Base-by-base conservation (phyloP, 768 basidiomycete genomes). In the Coprinopsis cinerea region DNA sequence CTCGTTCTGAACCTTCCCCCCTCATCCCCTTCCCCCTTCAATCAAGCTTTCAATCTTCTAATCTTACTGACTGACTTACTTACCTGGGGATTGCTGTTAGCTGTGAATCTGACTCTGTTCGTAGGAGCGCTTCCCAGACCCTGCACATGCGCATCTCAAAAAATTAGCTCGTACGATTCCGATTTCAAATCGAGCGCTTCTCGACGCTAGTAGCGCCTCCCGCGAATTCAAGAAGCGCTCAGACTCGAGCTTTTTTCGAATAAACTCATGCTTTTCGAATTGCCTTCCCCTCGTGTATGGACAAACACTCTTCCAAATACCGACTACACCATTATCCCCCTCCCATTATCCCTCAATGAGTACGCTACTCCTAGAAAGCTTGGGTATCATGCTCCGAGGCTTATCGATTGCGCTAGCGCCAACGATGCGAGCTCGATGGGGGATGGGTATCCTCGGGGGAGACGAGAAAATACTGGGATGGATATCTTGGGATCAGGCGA, bases 241-340 rank as follows among this genome's bases (percentile, higher is more conserved):
- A 40, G 18, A 7, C 30, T 32, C 30, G 15, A 32, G n/a, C n/a
- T n/a, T n/a, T 32, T 9, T 32, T 15, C 30, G 15, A 32, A 32
- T 15, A 32, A 7, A n/a, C n/a, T n/a, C 9, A 34, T 9, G 30
- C 30, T 34, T 34, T 34, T 34, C 30, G 30, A 34, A 9, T 34
- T n/a, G n/a, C n/a, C 30, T 9, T 34, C 30, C 9, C n/a, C n/a
- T n/a, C n/a, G n/a, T 15, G 30, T 32, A 15, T 32, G 18, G 37
- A 40, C 18, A 40, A 40, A 40, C 37, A 40, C 37, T 18, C 37
- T 40, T 40, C 37, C 37, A 40, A 40, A 40, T 40, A 20, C 37
- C 18, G 9, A 9, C 37, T 9, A 34, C n/a, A n/a, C n/a, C 9
- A 34, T 34, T 9, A 34, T 34, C n/a, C n/a, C n/a, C n/a, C n/a